Percentiles rank a stretch among this genome's conserved stretches.
Evolutionary conservation across 192 early-diverging fungal genomes (phyloP).

Genomic region (Coemansia sp.): DNA sequence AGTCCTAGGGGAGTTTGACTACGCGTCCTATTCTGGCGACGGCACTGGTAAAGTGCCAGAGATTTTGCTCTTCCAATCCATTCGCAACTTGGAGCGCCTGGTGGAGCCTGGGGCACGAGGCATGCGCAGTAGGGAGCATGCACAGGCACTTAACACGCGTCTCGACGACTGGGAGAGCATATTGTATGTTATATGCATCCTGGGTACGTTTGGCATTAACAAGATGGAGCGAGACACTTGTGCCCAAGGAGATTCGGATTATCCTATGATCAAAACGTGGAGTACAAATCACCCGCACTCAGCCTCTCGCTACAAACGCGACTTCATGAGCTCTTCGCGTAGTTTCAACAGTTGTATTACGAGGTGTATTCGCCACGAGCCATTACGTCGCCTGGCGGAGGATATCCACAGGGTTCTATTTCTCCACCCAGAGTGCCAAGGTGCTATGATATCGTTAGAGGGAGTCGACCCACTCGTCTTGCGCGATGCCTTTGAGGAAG

Average conservation of each 20-base stretch:
- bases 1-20: not conserved
- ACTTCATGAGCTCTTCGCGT: not conserved
- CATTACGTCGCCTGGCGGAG: not conserved
- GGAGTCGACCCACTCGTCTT: not conserved
- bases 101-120: not conserved
- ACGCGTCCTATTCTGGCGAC: not conserved
- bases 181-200: not conserved
- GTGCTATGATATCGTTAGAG: not conserved
- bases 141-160: not conserved
- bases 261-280: not conserved
- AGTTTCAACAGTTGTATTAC: too few relatives aligned
- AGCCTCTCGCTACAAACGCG: not conserved
- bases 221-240: not conserved
- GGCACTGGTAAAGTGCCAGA: not conserved
- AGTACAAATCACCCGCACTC: too few relatives aligned
- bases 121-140: not conserved
- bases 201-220: not conserved
- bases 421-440: not conserved
- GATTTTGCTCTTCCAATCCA: slow-evolving; percentile 23
- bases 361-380: too few relatives aligned
- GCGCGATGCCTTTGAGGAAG: not conserved
- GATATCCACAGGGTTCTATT: not conserved
- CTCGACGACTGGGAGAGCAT: not conserved
- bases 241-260: not conserved
- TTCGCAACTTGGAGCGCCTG: slow-evolving; percentile 18